These are phyloP conservation scores for Azolla pinnata DNA, from an alignment of 75 land plant genomes.

Conservation along the genomic window DNA sequence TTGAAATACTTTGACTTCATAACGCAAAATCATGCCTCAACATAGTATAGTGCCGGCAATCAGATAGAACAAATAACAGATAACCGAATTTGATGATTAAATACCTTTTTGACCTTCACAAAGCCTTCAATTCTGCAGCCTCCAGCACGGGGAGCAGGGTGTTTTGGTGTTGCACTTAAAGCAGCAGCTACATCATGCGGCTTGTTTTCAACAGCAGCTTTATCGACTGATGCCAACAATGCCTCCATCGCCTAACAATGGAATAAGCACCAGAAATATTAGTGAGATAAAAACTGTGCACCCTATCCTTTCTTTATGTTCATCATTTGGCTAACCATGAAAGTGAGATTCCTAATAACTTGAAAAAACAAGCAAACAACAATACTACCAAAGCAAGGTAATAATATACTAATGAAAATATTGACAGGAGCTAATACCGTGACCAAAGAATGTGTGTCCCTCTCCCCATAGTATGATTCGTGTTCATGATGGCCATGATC, in stretches of 20 bases:
- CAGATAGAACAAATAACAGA: background rate
- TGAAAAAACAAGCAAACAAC: background rate
- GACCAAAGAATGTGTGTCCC: constrained; percentile 77
- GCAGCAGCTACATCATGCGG: constrained; percentile 10
- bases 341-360: no score
- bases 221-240: constrained; percentile 54
- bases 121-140: constrained; percentile 98
- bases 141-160: constrained; percentile 83
- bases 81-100: no score
- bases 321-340: no score
- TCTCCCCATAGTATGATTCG: constrained; percentile 96
- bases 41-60: background rate
- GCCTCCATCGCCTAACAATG: constrained; percentile 61
- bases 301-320: no score
- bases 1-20: background rate
- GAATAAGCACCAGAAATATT: background rate
- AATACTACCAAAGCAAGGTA: background rate
- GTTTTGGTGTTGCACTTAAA: constrained; percentile 30
- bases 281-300: background rate
- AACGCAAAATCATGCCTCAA: background rate
- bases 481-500: constrained; percentile 93
- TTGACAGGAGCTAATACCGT: constrained; percentile 44
- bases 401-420: no score
- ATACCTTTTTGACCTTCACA: constrained; percentile 95
- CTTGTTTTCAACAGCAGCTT: constrained; percentile 49